These are phyloP conservation scores for Athelia psychrophila DNA, from an alignment of 1,284 basidiomycete species.

Conservation along the genomic window DNA sequence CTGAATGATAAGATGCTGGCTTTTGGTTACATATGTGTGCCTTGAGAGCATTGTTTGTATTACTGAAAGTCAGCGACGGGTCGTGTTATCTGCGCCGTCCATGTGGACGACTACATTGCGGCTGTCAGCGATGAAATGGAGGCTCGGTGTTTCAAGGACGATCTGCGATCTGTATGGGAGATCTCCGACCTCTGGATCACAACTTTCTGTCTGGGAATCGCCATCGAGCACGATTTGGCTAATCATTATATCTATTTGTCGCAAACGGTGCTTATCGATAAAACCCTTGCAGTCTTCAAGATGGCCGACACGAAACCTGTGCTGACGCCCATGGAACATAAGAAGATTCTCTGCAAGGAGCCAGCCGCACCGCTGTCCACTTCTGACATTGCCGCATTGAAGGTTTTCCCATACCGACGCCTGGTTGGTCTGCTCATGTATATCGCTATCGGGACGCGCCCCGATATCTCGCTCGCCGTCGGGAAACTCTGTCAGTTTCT, in stretches of 20 bases:
- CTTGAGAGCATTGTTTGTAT: slow-evolving; percentile 35
- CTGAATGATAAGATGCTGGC: slow-evolving; percentile 26
- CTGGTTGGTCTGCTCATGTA: slow-evolving; percentile 40
- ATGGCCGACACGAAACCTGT: slow-evolving; percentile 25
- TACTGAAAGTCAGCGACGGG: slow-evolving; percentile 9
- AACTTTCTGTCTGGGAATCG: slow-evolving; percentile 25
- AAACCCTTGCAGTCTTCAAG: slow-evolving; percentile 29
- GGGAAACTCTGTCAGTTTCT: slow-evolving; percentile 31
- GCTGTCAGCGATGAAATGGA: slow-evolving; percentile 13
- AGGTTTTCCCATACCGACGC: slow-evolving; percentile 19
- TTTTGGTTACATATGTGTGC: slow-evolving; percentile 18
- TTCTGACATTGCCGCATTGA: slow-evolving; percentile 8
- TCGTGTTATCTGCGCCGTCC: slow-evolving; percentile 24
- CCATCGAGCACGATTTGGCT: slow-evolving; percentile 23
- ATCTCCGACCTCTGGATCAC: slow-evolving; percentile 25
- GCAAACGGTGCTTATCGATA: slow-evolving; percentile 35
- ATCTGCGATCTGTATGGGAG: slow-evolving; percentile 23
- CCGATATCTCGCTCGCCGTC: slow-evolving; percentile 39
- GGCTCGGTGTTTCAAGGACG: slow-evolving; percentile 22
- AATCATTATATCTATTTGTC: slow-evolving; percentile 26
- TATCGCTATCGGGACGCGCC: slow-evolving; percentile 31
- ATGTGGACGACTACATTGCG: slow-evolving; percentile 33
- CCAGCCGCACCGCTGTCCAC: slow-evolving; percentile 8
- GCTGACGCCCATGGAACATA: slow-evolving; percentile 27
- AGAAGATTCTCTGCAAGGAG: slow-evolving; percentile 9